phyloP scores from a whole-genome alignment of 176 grass and related monocot genomes.

The Eragrostis nindensis region DNA sequence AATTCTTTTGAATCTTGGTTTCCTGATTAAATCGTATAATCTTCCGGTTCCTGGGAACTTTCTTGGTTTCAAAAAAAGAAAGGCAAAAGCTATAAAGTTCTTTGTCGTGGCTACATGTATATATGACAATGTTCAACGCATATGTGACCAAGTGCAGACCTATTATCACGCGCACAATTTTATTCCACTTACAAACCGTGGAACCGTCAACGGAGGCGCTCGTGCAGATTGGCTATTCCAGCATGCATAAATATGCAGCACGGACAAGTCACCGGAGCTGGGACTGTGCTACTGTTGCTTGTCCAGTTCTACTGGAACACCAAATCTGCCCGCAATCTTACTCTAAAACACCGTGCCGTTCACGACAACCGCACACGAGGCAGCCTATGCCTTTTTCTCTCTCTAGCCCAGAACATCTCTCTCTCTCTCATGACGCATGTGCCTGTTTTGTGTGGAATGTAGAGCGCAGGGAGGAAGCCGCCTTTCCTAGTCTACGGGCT shows the following conservation, averaged over 20 bases:
- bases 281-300: neutral
- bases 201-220: conserved; percentile 18
- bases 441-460: conserved; percentile 33
- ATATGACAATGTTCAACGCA: neutral
- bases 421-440: conserved; percentile 3
- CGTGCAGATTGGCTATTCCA: conserved; percentile 20
- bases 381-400: neutral
- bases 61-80: too few relatives aligned
- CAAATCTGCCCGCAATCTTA: conserved; percentile 18
- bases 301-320: neutral
- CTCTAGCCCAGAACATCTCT: neutral
- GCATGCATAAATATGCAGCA: neutral
- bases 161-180: neutral
- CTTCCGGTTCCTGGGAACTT: too few relatives aligned
- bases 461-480: conserved; percentile 19
- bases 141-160: neutral
- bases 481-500: conserved; percentile 22
- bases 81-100: too few relatives aligned
- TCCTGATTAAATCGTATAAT: too few relatives aligned
- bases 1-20: too few relatives aligned
- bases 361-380: conserved; percentile 42
- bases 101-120: too few relatives aligned
- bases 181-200: neutral
- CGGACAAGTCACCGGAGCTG: neutral
- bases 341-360: conserved; percentile 53